phyloP scores from a whole-genome alignment of 805 yeast species.

The Metschnikowia drakensbergensis region DNA sequence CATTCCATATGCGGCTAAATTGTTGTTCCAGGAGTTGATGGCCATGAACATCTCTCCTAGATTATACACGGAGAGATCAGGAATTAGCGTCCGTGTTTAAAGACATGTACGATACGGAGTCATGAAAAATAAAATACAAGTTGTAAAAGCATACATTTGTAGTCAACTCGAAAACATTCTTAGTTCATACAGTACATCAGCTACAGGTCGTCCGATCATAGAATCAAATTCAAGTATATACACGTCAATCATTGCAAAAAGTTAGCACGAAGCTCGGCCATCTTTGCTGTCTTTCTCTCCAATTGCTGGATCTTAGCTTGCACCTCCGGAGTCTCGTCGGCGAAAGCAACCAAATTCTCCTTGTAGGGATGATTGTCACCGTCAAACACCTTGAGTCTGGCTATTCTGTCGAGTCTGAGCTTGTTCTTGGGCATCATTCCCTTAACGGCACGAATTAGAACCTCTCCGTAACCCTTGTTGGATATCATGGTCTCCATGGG shows the following conservation, averaged over 20 bases:
- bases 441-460: slow-evolving; percentile 80
- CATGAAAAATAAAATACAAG: neutral
- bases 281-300: slow-evolving; percentile 29
- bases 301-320: slow-evolving; percentile 40
- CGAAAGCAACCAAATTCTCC: slow-evolving; percentile 78
- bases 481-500: slow-evolving; percentile 74
- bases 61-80: slow-evolving; percentile 88
- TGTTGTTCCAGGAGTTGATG: slow-evolving; percentile 97
- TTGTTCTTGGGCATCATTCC: slow-evolving; percentile 96
- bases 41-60: slow-evolving; percentile 99
- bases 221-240: slow-evolving; percentile 4
- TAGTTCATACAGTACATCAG: neutral
- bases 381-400: slow-evolving; percentile 80
- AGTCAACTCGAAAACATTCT: neutral
- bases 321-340: slow-evolving; percentile 65
- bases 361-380: slow-evolving; percentile 86
- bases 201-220: neutral
- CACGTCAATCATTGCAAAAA: slow-evolving; percentile 16
- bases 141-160: neutral
- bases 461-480: slow-evolving; percentile 85
- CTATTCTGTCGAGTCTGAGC: slow-evolving; percentile 72
- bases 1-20: slow-evolving; percentile 97
- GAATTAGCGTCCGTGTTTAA: slow-evolving; percentile 41
- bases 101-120: slow-evolving; percentile 1
- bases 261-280: slow-evolving; percentile 33